Conservation (phyloP, 331 rosid species). For the Dryas integrifolia region DNA sequence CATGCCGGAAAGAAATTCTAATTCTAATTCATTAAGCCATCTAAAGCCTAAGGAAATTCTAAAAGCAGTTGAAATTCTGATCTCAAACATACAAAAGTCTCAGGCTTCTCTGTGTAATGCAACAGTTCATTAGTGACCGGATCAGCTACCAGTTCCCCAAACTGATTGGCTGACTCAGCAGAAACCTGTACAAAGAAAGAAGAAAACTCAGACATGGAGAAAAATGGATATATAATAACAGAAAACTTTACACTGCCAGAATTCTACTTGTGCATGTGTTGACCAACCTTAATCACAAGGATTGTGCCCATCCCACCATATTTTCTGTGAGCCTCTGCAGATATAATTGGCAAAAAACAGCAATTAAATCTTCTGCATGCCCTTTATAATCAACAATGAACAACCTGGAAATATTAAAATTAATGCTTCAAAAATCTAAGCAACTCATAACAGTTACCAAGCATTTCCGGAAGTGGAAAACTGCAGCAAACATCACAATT, state of each 20-base stretch:
- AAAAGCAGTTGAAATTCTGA: neutral
- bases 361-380: slow-evolving; percentile 16
- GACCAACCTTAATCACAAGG: slow-evolving; percentile 81
- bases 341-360: slow-evolving; percentile 15
- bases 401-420: slow-evolving; percentile 5
- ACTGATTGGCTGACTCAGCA: slow-evolving; percentile 73
- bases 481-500: slow-evolving; percentile 94
- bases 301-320: slow-evolving; percentile 93
- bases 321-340: slow-evolving; percentile 76
- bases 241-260: slow-evolving; percentile 12
- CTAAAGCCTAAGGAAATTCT: slow-evolving; percentile 5
- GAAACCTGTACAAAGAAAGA: slow-evolving; percentile 57
- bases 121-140: slow-evolving; percentile 76
- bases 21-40: slow-evolving; percentile 14
- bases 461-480: slow-evolving; percentile 89
- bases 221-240: neutral
- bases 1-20: slow-evolving; percentile 3
- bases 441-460: slow-evolving; percentile 48
- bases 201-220: slow-evolving; percentile 9
- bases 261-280: slow-evolving; percentile 1
- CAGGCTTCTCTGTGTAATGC: slow-evolving; percentile 97
- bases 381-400: slow-evolving; percentile 20
- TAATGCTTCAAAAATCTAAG: slow-evolving; percentile 16
- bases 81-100: slow-evolving; percentile 72
- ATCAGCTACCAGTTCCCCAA: slow-evolving; percentile 94